These are phyloP conservation scores for Boletellus deceptivus DNA, from an alignment of 1,284 basidiomycete genomes.

Conservation along the genomic window DNA sequence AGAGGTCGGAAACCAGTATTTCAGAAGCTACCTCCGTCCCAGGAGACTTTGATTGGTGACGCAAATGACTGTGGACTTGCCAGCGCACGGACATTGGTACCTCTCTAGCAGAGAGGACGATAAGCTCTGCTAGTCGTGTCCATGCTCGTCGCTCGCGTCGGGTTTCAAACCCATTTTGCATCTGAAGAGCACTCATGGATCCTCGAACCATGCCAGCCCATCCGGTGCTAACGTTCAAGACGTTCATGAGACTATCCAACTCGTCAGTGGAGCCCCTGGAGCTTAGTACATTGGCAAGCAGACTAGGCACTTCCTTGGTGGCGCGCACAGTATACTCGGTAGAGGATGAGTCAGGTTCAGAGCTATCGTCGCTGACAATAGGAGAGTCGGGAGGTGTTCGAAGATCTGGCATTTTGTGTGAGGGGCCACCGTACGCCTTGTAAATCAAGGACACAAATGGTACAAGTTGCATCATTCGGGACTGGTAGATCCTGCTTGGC, in stretches of 20 bases:
- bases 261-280: slow-evolving; percentile 40
- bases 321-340: slow-evolving; percentile 29
- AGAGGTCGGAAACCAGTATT: slow-evolving; percentile 45
- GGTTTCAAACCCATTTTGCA: slow-evolving; percentile 37
- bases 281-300: slow-evolving; percentile 36
- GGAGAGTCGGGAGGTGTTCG: slow-evolving; percentile 28
- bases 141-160: slow-evolving; percentile 51
- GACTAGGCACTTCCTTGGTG: slow-evolving; percentile 20
- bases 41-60: slow-evolving; percentile 34
- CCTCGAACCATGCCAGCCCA: slow-evolving; percentile 40
- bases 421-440: slow-evolving; percentile 3
- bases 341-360: slow-evolving; percentile 32
- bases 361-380: slow-evolving; percentile 22
- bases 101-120: slow-evolving; percentile 41
- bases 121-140: slow-evolving; percentile 51
- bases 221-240: slow-evolving; percentile 42
- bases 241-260: slow-evolving; percentile 37
- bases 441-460: slow-evolving; percentile 21
- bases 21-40: slow-evolving; percentile 10
- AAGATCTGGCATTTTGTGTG: slow-evolving; percentile 12
- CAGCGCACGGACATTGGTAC: slow-evolving; percentile 19
- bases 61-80: slow-evolving; percentile 20
- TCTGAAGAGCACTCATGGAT: slow-evolving; percentile 24
- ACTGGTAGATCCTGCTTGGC: slow-evolving; percentile 21
- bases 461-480: slow-evolving; percentile 22